These are phyloP conservation scores for Ascochyta viciae-villosae DNA, from an alignment of 2,329 filamentous ascomycete genomes.

Conservation along the genomic window DNA sequence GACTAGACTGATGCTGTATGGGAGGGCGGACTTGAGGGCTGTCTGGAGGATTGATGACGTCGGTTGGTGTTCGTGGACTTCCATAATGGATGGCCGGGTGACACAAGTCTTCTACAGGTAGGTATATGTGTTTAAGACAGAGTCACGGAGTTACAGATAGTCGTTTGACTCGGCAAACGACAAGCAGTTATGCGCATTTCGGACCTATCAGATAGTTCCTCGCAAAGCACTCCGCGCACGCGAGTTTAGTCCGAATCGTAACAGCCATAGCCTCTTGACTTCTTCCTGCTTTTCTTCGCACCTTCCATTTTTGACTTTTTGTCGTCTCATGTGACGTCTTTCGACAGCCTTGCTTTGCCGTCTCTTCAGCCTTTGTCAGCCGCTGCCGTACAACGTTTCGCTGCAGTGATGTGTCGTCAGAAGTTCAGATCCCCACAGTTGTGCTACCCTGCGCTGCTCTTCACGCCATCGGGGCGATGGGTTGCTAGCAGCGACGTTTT, in stretches of 20 bases:
- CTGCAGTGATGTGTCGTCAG: background rate
- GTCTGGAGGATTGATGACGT: slow-evolving; percentile 59
- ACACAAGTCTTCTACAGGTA: background rate
- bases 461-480: background rate
- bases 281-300: background rate
- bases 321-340: background rate
- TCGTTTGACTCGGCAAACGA: background rate
- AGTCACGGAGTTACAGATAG: background rate
- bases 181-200: background rate
- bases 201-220: slow-evolving; percentile 5
- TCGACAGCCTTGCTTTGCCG: background rate
- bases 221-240: background rate
- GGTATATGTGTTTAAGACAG: background rate
- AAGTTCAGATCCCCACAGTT: background rate
- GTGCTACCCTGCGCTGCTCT: background rate
- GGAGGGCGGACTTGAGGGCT: slow-evolving; percentile 61
- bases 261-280: background rate
- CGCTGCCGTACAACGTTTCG: background rate
- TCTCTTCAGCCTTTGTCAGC: background rate
- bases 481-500: background rate
- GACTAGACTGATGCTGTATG: slow-evolving; percentile 66
- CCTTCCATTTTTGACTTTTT: background rate
- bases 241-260: background rate
- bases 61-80: slow-evolving; percentile 29
- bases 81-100: background rate